phyloP scores from a whole-genome alignment of 2,329 filamentous ascomycete species.

The Chaetomiaceae sp. region DNA sequence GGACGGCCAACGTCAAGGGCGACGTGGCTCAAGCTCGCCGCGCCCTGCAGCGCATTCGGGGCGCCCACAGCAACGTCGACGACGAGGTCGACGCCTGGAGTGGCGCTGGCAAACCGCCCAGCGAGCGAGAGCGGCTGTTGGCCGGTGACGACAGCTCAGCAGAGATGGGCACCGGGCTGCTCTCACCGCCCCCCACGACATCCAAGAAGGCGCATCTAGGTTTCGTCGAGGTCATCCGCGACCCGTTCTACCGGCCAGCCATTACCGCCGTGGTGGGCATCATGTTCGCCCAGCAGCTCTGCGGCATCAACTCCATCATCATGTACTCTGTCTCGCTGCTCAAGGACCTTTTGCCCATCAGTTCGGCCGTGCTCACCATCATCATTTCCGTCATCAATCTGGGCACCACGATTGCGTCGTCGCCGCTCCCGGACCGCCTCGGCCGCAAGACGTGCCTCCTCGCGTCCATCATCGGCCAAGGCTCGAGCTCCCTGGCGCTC shows the following conservation, averaged over 20 bases:
- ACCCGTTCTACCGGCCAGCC: slow-evolving; percentile 64
- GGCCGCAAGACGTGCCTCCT: slow-evolving; percentile 84
- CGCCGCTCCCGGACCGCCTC: slow-evolving; percentile 79
- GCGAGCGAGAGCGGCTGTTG: slow-evolving; percentile 70
- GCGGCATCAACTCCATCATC: slow-evolving; percentile 92
- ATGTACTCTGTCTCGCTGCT: slow-evolving; percentile 97
- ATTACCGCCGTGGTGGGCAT: slow-evolving; percentile 81
- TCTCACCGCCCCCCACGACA: slow-evolving; percentile 21
- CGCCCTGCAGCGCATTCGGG: slow-evolving; percentile 71
- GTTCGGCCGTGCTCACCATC: slow-evolving; percentile 79
- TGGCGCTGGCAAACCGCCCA: slow-evolving; percentile 38
- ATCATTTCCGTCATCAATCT: slow-evolving; percentile 84
- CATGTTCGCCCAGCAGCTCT: slow-evolving; percentile 90
- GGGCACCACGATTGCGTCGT: slow-evolving; percentile 71
- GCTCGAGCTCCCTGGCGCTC: slow-evolving; percentile 67
- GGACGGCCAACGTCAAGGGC: slow-evolving; percentile 65
- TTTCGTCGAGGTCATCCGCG: slow-evolving; percentile 60
- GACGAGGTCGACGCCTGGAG: slow-evolving; percentile 66
- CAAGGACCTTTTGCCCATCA: slow-evolving; percentile 72
- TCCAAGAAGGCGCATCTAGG: slow-evolving; percentile 42
- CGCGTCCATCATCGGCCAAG: slow-evolving; percentile 79
- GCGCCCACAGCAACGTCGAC: slow-evolving; percentile 61
- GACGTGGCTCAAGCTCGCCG: slow-evolving; percentile 57
- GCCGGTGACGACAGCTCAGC: slow-evolving; percentile 31
- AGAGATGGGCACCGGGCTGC: slow-evolving; percentile 25